Evolutionary conservation across 1,284 basidiomycete species (phyloP).

Genomic region (Cystobasidiaceae sp.): DNA sequence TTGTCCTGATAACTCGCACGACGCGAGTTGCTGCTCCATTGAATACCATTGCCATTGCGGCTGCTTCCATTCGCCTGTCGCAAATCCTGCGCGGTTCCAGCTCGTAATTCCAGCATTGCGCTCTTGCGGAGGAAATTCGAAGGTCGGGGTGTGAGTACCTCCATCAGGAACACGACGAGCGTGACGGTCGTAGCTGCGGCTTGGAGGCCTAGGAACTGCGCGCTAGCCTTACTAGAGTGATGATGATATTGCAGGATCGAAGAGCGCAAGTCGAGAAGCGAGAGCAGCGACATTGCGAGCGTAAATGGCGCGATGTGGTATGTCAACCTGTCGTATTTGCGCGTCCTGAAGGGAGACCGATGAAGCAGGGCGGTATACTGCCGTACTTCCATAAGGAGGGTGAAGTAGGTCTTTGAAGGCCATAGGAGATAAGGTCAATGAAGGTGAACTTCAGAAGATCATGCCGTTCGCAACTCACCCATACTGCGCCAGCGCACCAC

Average conservation of each 20-base stretch:
- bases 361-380: conserved; percentile 34
- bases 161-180: conserved; percentile 45
- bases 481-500: conserved; percentile 5
- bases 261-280: conserved; percentile 45
- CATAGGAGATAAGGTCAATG: not conserved
- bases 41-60: not conserved
- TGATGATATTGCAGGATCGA: conserved; percentile 36
- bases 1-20: no score
- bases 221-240: no score
- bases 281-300: conserved; percentile 44
- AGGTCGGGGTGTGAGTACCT: conserved; percentile 45
- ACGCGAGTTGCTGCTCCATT: no score
- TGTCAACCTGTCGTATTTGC: conserved; percentile 36
- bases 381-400: conserved; percentile 32
- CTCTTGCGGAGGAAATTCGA: conserved; percentile 34
- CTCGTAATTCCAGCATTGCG: not conserved
- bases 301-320: conserved; percentile 45
- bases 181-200: conserved; percentile 40
- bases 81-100: not conserved
- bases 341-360: conserved; percentile 25
- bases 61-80: not conserved
- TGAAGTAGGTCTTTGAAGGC: conserved; percentile 32
- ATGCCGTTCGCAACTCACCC: not conserved
- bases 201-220: conserved; percentile 30
- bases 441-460: not conserved